Base-by-base conservation (phyloP, 371 early-diverging fungal genomes). In the Syncephalastrum sp. region DNA sequence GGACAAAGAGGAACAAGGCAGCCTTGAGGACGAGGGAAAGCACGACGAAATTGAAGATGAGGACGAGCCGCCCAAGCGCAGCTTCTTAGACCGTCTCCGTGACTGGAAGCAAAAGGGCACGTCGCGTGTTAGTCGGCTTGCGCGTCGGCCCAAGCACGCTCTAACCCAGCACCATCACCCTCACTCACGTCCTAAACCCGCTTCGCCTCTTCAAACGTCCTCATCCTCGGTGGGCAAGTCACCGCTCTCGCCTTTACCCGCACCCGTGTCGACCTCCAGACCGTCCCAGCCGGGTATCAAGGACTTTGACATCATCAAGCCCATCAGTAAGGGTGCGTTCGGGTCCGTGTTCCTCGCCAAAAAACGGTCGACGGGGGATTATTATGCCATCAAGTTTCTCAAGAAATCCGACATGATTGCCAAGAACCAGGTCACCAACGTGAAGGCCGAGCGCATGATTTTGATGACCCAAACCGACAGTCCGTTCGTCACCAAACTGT, bases 401-500 rank as follows among this genome's bases (percentile, higher is more conserved):
- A 85, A 86, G 33, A 95, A 95, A 59, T 84, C 89, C 0, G 95
- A 95, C 57, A 93, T 95, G 93, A 83, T 93, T 54, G 89, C 91
- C 16, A 93, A 93, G 74, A 95, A 95, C 64, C 93, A 93, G 70
- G 93, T 93, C 19, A 91, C 85, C 25, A 93, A 93, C 61, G 90
- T 95, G 60, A 91, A 91, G 65, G 88, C 93, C 0, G 95, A 95
- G 63, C 74, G 92, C 3, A 85, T 91, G 85, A 92, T 93, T 49
- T 65, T 95, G 50, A 84, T 86, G 81, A 84, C 88, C 21, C 93
- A 92, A 61, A 80, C 91, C 3, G 92, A 94, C 54, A 89, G 90
- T 21, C 96, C 97, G 0, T 97, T 88, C 82, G 94, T 99, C 1
- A 94, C 94, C 42, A 92, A 91, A 50, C 82, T 98, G 8, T 93